Evolutionary conservation across 2,329 filamentous ascomycete species (phyloP).

Genomic region (Pseudogymnoascus sp.): DNA sequence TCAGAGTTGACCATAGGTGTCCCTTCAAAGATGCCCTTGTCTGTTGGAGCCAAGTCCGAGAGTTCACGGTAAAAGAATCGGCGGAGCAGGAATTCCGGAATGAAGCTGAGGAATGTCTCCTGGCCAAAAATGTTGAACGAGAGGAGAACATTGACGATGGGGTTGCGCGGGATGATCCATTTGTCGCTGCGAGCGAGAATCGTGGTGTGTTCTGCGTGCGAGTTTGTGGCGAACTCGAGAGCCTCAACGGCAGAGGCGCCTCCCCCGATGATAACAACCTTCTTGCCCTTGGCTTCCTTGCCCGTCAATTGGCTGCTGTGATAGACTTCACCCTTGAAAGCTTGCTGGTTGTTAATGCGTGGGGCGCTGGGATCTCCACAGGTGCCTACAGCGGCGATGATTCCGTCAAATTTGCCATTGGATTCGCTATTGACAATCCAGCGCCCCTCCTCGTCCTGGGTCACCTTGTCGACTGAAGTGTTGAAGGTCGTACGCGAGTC

Average conservation of each 20-base stretch:
- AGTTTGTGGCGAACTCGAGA: constrained; percentile 65
- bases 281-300: constrained; percentile 64
- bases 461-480: constrained; percentile 58
- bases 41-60: constrained; percentile 59
- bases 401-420: constrained; percentile 66
- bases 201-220: constrained; percentile 58
- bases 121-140: constrained; percentile 72
- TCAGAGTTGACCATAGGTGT: constrained; percentile 85
- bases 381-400: constrained; percentile 71
- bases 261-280: constrained; percentile 66
- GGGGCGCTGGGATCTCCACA: constrained; percentile 73
- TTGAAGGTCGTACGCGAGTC: constrained; percentile 65
- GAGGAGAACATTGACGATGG: constrained; percentile 63
- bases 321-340: constrained; percentile 62
- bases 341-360: constrained; percentile 58
- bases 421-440: constrained; percentile 71
- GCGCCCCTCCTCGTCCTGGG: constrained; percentile 56
- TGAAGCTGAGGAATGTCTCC: constrained; percentile 66
- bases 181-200: constrained; percentile 73
- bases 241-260: constrained; percentile 77
- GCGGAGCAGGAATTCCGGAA: constrained; percentile 67
- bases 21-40: constrained; percentile 69
- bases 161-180: constrained; percentile 79
- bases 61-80: constrained; percentile 80
- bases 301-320: constrained; percentile 71